These are phyloP conservation scores for Priceomyces castillae DNA, from an alignment of 805 yeast genomes.

Conservation along the genomic window DNA sequence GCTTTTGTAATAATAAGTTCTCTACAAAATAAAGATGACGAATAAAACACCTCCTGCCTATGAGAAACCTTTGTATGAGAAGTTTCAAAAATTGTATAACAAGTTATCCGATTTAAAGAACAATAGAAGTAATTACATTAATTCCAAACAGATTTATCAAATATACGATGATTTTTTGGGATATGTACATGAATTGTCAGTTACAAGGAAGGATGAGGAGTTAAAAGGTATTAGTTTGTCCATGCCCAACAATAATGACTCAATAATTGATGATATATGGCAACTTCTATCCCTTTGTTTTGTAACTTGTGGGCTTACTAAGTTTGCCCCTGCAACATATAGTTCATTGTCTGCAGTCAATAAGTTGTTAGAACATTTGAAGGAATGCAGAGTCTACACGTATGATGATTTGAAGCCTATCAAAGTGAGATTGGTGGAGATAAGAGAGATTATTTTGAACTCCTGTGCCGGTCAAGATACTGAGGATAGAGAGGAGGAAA, in stretches of 20 bases:
- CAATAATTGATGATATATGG: slow-evolving; percentile 81
- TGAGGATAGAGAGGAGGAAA: slow-evolving; percentile 12
- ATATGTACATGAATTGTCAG: slow-evolving; percentile 51
- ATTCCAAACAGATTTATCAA: slow-evolving; percentile 62
- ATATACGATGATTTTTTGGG: slow-evolving; percentile 58
- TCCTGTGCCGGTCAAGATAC: slow-evolving; percentile 22
- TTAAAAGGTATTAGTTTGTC: slow-evolving; percentile 33
- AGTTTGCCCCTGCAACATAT: slow-evolving; percentile 91
- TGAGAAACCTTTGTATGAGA: slow-evolving; percentile 33
- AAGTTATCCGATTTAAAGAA: slow-evolving; percentile 45
- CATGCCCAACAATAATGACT: slow-evolving; percentile 59
- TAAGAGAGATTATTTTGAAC: slow-evolving; percentile 55
- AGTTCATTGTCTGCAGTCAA: slow-evolving; percentile 86
- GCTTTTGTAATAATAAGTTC: not conserved
- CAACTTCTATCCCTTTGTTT: slow-evolving; percentile 83
- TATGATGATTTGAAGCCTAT: slow-evolving; percentile 81
- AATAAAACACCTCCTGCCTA: slow-evolving; percentile 27
- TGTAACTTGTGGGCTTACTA: slow-evolving; percentile 86
- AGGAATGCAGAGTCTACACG: slow-evolving; percentile 79
- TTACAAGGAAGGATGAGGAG: slow-evolving; percentile 49
- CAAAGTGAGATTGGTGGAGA: slow-evolving; percentile 66
- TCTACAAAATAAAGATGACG: slow-evolving; percentile 3
- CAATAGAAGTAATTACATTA: slow-evolving; percentile 62
- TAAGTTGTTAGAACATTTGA: slow-evolving; percentile 76
- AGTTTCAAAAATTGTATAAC: slow-evolving; percentile 25